A percentile compares a stretch with the other conserved stretches of the same genome.
Evolutionary conservation across 495 filamentous ascomycete genomes (phyloP).

Genomic region (Hyaloscypha finlandica): DNA sequence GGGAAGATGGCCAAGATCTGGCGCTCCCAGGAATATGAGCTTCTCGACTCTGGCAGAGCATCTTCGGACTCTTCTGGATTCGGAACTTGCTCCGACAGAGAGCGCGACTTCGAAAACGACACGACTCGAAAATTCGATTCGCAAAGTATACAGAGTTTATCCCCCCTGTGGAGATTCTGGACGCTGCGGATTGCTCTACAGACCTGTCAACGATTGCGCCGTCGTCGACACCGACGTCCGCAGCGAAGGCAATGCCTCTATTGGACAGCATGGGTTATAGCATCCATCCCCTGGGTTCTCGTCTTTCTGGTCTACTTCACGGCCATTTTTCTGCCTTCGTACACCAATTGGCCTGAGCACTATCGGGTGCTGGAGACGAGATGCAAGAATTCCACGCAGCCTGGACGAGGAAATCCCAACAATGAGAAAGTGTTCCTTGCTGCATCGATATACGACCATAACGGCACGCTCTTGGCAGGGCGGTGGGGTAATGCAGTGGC

Average conservation of each 20-base stretch:
- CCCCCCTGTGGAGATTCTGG: neutral
- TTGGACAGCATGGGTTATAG: neutral
- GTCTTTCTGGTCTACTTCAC: neutral
- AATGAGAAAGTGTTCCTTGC: neutral
- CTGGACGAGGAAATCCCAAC: neutral
- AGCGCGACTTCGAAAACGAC: neutral
- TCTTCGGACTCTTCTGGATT: neutral
- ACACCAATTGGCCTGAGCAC: neutral
- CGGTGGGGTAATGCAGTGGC: neutral
- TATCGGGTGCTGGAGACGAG: neutral
- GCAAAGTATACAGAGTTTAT: neutral
- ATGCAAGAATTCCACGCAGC: neutral
- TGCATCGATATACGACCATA: neutral
- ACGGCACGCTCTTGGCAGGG: neutral
- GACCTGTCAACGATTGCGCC: neutral
- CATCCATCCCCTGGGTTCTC: neutral
- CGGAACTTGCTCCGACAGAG: neutral
- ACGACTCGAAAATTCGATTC: neutral
- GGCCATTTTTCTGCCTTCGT: neutral
- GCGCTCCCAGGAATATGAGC: neutral
- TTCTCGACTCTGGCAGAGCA: neutral
- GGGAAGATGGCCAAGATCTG: neutral
- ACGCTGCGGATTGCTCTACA: neutral
- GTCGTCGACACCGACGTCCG: neutral
- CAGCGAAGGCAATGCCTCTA: neutral